Conservation (phyloP, 192 early-diverging fungal species). For the Pilaira anomala region DNA sequence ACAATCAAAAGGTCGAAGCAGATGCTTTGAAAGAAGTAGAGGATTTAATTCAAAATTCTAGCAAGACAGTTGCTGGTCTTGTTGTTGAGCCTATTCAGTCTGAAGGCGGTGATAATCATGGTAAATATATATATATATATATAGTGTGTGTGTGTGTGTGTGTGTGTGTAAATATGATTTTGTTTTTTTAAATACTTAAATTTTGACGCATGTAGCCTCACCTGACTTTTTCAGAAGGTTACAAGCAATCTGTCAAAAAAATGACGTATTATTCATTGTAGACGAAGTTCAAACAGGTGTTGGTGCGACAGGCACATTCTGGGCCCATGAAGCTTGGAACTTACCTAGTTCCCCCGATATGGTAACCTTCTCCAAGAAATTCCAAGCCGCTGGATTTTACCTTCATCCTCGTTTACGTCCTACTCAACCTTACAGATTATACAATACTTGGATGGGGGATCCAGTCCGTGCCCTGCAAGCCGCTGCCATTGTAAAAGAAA, state of each 20-base stretch:
- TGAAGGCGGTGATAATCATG: slow-evolving; percentile 70
- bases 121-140: slow-evolving; percentile 16
- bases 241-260: slow-evolving; percentile 50
- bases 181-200: not conserved
- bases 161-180: too few relatives aligned
- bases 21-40: slow-evolving; percentile 53
- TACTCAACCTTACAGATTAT: slow-evolving; percentile 62
- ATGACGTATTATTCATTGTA: slow-evolving; percentile 68
- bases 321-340: slow-evolving; percentile 75
- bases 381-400: slow-evolving; percentile 75
- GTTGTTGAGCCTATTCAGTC: slow-evolving; percentile 73
- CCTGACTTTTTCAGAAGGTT: slow-evolving; percentile 62
- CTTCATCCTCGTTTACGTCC: slow-evolving; percentile 54
- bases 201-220: slow-evolving; percentile 48
- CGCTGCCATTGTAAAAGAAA: slow-evolving; percentile 58
- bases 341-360: slow-evolving; percentile 65
- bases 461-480: slow-evolving; percentile 62
- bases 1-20: slow-evolving; percentile 60
- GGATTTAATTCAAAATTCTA: slow-evolving; percentile 43
- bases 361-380: slow-evolving; percentile 78
- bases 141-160: too few relatives aligned
- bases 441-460: slow-evolving; percentile 80
- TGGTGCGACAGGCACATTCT: slow-evolving; percentile 69
- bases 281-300: slow-evolving; percentile 80
- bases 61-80: slow-evolving; percentile 57